phyloP scores from a whole-genome alignment of 169 alveolate species.

The Hammondia hammondi region DNA sequence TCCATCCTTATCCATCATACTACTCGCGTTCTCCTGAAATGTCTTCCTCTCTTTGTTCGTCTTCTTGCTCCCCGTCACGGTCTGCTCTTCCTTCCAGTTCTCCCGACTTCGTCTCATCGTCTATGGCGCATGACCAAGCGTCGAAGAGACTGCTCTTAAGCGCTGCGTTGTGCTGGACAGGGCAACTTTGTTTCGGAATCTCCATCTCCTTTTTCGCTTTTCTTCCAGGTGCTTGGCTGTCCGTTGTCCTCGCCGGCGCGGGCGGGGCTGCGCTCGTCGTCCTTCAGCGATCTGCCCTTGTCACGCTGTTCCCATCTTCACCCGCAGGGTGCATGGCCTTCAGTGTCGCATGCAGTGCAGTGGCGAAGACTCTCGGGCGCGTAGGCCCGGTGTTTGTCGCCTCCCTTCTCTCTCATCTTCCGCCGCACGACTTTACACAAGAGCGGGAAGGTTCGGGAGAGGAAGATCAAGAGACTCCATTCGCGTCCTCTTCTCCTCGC shows the following conservation, averaged over 20 bases:
- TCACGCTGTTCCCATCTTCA: not conserved
- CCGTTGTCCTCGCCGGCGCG: not conserved
- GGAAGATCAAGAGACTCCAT: too few relatives aligned
- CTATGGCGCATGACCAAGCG: not conserved
- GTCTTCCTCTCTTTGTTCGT: not conserved
- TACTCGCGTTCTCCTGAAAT: too few relatives aligned
- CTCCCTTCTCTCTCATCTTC: not conserved
- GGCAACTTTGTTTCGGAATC: not conserved
- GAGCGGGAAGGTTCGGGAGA: too few relatives aligned
- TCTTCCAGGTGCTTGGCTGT: not conserved
- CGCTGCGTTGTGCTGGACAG: slow-evolving; percentile 2
- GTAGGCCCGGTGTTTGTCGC: not conserved
- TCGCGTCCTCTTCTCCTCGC: not conserved
- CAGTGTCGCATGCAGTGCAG: slow-evolving; percentile 24
- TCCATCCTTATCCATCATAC: too few relatives aligned
- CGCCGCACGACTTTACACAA: not conserved
- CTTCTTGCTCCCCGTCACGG: not conserved
- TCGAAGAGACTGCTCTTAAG: not conserved
- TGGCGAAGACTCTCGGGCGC: slow-evolving; percentile 17
- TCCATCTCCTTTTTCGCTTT: not conserved
- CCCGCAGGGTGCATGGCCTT: slow-evolving; percentile 15
- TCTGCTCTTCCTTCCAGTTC: not conserved
- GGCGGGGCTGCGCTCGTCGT: slow-evolving; percentile 40
- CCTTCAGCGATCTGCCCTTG: slow-evolving; percentile 13
- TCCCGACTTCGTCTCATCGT: not conserved